Evolutionary conservation across 169 alveolate genomes (phyloP).

Genomic region (Eimeria mitis): DNA sequence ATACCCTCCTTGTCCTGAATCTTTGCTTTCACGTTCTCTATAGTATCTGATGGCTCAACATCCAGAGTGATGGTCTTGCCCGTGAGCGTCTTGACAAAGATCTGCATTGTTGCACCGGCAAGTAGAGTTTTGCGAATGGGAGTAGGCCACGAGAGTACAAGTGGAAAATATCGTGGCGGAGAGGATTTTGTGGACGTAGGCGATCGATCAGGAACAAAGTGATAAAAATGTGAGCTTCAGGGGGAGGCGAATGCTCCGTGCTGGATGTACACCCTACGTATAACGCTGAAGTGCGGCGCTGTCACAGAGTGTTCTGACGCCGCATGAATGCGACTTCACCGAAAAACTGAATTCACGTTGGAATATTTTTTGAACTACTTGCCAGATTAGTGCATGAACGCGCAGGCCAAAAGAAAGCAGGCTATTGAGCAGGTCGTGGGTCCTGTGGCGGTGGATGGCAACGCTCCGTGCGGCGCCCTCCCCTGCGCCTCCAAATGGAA

Average conservation of each 20-base stretch:
- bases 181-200: slow-evolving; percentile 1
- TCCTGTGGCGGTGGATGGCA: slow-evolving; percentile 48
- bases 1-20: slow-evolving; percentile 90
- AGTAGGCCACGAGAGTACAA: background rate
- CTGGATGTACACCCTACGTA: slow-evolving; percentile 63
- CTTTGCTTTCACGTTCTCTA: slow-evolving; percentile 92
- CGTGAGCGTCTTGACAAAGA: slow-evolving; percentile 98
- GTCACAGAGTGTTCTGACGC: slow-evolving; percentile 25
- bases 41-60: slow-evolving; percentile 98
- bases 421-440: slow-evolving; percentile 43
- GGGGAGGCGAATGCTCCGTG: background rate
- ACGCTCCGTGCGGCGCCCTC: slow-evolving; percentile 73
- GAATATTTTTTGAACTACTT: slow-evolving; percentile 15
- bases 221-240: slow-evolving; percentile 37
- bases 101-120: slow-evolving; percentile 90
- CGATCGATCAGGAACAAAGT: slow-evolving; percentile 10
- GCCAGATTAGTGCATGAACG: background rate
- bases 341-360: slow-evolving; percentile 6
- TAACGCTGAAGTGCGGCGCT: slow-evolving; percentile 56
- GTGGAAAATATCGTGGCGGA: background rate
- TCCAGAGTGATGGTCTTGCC: slow-evolving; percentile 98
- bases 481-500: slow-evolving; percentile 46
- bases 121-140: background rate
- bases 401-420: slow-evolving; percentile 22
- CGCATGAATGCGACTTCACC: slow-evolving; percentile 5